Evolutionary conservation across 192 early-diverging fungal species (phyloP).

Genomic region (Physocladia obscura): DNA sequence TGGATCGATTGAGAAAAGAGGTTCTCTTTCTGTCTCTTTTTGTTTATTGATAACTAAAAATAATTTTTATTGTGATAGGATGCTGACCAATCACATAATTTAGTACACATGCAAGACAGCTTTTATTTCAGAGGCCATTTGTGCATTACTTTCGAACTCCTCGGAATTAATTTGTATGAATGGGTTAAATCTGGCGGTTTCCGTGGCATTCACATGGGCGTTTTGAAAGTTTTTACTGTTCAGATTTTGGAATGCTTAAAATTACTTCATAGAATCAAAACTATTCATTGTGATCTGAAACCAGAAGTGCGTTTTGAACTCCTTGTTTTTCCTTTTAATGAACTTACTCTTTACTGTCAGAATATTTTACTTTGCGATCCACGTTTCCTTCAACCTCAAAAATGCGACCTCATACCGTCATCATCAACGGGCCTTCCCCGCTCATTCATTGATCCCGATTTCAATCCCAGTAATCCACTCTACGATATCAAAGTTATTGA

Average conservation of each 20-base stretch:
- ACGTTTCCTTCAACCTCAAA: slow-evolving; percentile 40
- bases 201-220: slow-evolving; percentile 20
- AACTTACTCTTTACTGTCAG: slow-evolving; percentile 22
- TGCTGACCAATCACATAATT: slow-evolving; percentile 7
- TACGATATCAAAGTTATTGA: slow-evolving; percentile 60
- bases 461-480: slow-evolving; percentile 34
- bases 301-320: slow-evolving; percentile 54
- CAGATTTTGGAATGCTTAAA: slow-evolving; percentile 32
- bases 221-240: slow-evolving; percentile 17
- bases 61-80: slow-evolving; percentile 11
- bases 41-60: no score
- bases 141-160: slow-evolving; percentile 45
- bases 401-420: slow-evolving; percentile 26
- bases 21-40: slow-evolving; percentile 44
- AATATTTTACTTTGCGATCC: slow-evolving; percentile 83
- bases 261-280: slow-evolving; percentile 25
- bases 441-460: slow-evolving; percentile 39
- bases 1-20: slow-evolving; percentile 80
- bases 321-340: neutral
- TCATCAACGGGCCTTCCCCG: slow-evolving; percentile 17
- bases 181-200: slow-evolving; percentile 21
- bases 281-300: slow-evolving; percentile 51
- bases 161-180: slow-evolving; percentile 42
- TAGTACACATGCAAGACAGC: slow-evolving; percentile 33
- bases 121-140: slow-evolving; percentile 38